Conservation (phyloP, 805 yeast genomes). For the Dipodascus geniculatus region DNA sequence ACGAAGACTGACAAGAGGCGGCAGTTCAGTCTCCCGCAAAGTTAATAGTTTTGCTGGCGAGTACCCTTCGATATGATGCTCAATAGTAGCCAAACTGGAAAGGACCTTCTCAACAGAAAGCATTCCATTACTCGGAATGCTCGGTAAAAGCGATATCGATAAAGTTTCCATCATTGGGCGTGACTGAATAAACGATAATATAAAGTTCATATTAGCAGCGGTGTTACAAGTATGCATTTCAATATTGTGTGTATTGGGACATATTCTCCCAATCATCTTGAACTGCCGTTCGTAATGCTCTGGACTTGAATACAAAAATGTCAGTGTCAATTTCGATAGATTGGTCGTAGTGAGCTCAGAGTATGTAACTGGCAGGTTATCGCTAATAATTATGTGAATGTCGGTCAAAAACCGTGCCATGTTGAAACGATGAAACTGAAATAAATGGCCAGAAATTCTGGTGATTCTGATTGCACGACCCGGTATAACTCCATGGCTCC, state of each 20-base stretch:
- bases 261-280: background rate
- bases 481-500: background rate
- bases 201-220: background rate
- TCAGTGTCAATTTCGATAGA: background rate
- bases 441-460: background rate
- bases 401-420: background rate
- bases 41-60: no score
- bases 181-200: background rate
- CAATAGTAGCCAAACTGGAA: background rate
- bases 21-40: background rate
- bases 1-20: background rate
- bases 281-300: background rate
- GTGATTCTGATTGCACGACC: background rate
- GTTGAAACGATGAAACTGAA: background rate
- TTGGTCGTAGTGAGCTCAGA: background rate
- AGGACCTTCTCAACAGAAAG: background rate
- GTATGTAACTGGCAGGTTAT: background rate
- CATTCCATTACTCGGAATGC: no score
- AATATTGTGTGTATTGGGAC: background rate
- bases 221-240: background rate
- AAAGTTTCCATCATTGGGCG: background rate
- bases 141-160: background rate
- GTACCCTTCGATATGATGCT: no score
- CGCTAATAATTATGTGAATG: background rate
- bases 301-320: background rate